Conservation (phyloP, 805 yeast species). For the Cyberlindnera japonica region DNA sequence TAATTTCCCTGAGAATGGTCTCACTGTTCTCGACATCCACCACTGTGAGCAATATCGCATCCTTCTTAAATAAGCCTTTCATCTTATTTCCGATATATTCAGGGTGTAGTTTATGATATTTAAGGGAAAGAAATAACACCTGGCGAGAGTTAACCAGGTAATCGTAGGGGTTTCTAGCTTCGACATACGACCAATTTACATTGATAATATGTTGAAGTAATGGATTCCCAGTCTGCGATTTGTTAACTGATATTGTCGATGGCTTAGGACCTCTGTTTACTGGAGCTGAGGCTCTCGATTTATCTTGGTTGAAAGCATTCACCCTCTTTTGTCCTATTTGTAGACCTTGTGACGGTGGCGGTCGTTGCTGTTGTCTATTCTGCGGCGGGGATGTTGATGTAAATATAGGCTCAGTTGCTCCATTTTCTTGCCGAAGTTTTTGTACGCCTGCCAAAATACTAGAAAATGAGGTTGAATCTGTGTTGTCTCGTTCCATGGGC, state of each 20-base stretch:
- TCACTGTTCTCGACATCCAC: constrained; percentile 62
- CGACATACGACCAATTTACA: constrained; percentile 50
- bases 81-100: constrained; percentile 65
- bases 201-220: constrained; percentile 51
- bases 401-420: constrained; percentile 12
- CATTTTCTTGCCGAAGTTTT: constrained; percentile 37
- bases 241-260: constrained; percentile 49
- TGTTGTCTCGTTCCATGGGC: constrained; percentile 5
- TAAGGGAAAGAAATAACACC: constrained; percentile 60
- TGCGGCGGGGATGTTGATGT: constrained; percentile 3
- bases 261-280: constrained; percentile 16
- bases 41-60: constrained; percentile 55
- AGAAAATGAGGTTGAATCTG: constrained; percentile 62
- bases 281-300: constrained; percentile 14
- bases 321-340: constrained; percentile 16
- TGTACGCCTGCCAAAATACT: constrained; percentile 69
- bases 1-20: constrained; percentile 38
- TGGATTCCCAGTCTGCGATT: constrained; percentile 72
- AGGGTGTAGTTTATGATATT: constrained; percentile 73
- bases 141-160: constrained; percentile 57
- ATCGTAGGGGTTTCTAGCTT: constrained; percentile 50
- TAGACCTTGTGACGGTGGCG: constrained; percentile 2
- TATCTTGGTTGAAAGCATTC: constrained; percentile 25
- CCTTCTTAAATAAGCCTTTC: constrained; percentile 36
- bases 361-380: constrained; percentile 1